A percentile compares a stretch with the other conserved stretches of the same genome.
Conservation (phyloP, 306 rosid genomes). For the Citrullus mucosospermus region DNA sequence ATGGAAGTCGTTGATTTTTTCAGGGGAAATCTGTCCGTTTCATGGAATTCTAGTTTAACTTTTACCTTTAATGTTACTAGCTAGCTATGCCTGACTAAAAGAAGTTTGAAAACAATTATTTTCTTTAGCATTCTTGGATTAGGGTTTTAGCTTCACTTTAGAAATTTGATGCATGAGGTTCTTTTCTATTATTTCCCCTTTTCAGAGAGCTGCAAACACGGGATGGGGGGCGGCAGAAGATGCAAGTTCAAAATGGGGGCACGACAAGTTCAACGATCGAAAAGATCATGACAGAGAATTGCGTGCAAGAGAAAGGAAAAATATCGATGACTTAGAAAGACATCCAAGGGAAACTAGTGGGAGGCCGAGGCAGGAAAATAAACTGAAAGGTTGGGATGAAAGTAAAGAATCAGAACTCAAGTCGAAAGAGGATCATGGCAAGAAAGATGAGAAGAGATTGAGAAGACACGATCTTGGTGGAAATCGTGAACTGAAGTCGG, state of each 20-base stretch:
- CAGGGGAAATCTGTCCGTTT: background rate
- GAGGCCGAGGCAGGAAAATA: conserved; percentile 37
- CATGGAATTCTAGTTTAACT: background rate
- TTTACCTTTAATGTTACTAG: background rate
- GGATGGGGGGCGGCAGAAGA: conserved; percentile 69
- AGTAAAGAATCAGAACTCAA: conserved; percentile 18
- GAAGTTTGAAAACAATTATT: background rate
- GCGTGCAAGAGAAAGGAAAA: conserved; percentile 16
- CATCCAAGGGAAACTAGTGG: conserved; percentile 24
- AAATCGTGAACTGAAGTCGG: conserved; percentile 28
- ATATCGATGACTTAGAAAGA: conserved; percentile 19
- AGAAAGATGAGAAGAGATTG: conserved; percentile 37
- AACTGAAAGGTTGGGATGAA: conserved; percentile 23
- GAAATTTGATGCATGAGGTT: background rate
- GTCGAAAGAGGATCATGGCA: conserved; percentile 28
- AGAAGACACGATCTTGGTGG: conserved; percentile 20
- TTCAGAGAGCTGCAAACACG: conserved; percentile 88
- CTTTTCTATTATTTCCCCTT: conserved; percentile 15
- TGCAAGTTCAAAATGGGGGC: conserved; percentile 43
- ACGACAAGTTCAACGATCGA: conserved; percentile 50
- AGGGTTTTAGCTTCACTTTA: background rate
- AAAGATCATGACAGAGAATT: conserved; percentile 26
- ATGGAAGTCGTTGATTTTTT: too few species aligned
- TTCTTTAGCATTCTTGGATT: background rate
- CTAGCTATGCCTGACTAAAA: background rate